Evolutionary conservation across 192 early-diverging fungal genomes (phyloP).

Genomic region (Glomus cerebriforme): DNA sequence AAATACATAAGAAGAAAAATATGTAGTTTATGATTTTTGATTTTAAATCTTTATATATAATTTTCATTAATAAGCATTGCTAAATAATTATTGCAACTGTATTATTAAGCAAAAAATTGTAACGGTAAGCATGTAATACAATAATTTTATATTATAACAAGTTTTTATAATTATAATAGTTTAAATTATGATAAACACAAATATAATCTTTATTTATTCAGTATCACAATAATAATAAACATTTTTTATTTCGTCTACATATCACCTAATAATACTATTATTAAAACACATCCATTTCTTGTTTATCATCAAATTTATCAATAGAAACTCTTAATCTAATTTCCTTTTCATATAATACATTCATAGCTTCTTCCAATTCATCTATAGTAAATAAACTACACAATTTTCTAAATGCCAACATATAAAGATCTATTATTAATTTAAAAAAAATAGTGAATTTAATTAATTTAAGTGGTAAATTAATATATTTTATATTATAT

Average conservation of each 20-base stretch:
- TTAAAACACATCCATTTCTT: not conserved
- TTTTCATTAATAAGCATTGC: no score
- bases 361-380: conserved; percentile 55
- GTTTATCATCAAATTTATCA: conserved; percentile 35
- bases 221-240: no score
- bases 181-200: no score
- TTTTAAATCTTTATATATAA: no score
- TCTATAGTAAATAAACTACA: conserved; percentile 42
- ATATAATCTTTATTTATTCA: no score
- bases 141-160: no score
- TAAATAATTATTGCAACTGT: no score
- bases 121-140: no score
- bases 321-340: conserved; percentile 49
- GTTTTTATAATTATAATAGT: no score
- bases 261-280: not conserved
- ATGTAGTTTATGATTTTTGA: no score
- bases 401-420: conserved; percentile 53
- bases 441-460: conserved; percentile 14
- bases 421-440: conserved; percentile 49
- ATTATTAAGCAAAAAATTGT: no score
- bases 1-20: no score
- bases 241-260: not conserved
- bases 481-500: not conserved
- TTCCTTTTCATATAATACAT: conserved; percentile 69
- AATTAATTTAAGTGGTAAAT: not conserved